Evolutionary conservation across 1,284 basidiomycete species (phyloP), one percentile per base, ranked within the genome.

Genomic region (Cryptococcus floricola): DNA sequence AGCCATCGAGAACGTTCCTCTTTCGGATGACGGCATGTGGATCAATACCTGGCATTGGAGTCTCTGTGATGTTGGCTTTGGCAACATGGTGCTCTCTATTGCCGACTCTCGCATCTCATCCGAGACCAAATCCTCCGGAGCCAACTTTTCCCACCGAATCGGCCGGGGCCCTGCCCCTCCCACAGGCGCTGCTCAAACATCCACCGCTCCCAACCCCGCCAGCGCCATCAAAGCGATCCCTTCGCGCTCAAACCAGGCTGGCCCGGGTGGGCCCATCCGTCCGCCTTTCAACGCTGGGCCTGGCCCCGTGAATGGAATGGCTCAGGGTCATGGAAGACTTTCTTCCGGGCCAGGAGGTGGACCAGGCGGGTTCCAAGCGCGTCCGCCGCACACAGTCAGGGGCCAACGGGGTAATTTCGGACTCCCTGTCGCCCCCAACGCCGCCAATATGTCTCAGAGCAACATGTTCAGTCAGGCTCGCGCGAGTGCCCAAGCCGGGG

Each of bases 11-110:
- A 82, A 85, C 42, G 69, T 78, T 4, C 74, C 77, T 0, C 69
- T 83, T 4, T 79, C 54, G 14, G 46, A 81, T 14, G 84, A 83
- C 42, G 80, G 81, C 4, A 85, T 89, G 1, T 97, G 93, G 95
- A 98, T 92, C 78, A 98, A 93, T 75, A 92, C 89, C 68, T 98
- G 95, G 95, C 93, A 98, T 76, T 98, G 93, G 93, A 93, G 95
- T 69, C 78, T 96, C 23, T 63, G 94, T 57, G 95, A 98, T 70
- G 95, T 94, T 8, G 87, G 90, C 1, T 95, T 89, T 63, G 96
- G 95, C 2, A 86, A 85, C 16, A 82, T 98, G 42, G 79, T 97
- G 1, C 79, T 99, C 47, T 91, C 95, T 63, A 80, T 98, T 66
- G 87, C 87, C 63, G 93, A 97, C 59, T 93, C 94, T 2, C 82